These are phyloP conservation scores for Piper betle DNA, from an alignment of 164 flowering plant genomes.

Conservation along the genomic window DNA sequence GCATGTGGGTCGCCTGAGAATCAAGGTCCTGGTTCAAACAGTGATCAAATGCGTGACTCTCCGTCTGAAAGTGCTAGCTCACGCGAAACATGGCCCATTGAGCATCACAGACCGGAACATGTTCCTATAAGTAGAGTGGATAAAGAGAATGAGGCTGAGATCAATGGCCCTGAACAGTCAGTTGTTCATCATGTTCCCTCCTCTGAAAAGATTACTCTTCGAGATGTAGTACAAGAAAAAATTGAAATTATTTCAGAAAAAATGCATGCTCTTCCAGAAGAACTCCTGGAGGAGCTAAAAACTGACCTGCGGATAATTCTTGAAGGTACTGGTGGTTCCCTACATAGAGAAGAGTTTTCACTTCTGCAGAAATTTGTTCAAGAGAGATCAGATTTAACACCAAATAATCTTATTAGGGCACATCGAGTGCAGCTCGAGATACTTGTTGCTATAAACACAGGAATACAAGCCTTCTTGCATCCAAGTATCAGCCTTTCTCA, in stretches of 20 bases:
- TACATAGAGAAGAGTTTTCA: slow-evolving; percentile 67
- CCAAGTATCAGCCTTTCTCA: slow-evolving; percentile 83
- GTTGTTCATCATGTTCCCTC: slow-evolving; percentile 54
- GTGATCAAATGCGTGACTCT: slow-evolving; percentile 63
- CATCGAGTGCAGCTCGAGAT: slow-evolving; percentile 88
- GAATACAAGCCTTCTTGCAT: slow-evolving; percentile 88
- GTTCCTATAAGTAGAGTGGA: slow-evolving; percentile 38
- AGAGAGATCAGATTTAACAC: slow-evolving; percentile 62
- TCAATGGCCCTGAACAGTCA: slow-evolving; percentile 46
- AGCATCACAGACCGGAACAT: slow-evolving; percentile 18
- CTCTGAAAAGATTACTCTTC: slow-evolving; percentile 57
- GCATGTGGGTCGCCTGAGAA: slow-evolving; percentile 4
- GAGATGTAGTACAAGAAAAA: slow-evolving; percentile 64
- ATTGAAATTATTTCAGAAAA: slow-evolving; percentile 57
- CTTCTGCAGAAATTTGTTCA: slow-evolving; percentile 72
- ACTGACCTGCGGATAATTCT: no score
- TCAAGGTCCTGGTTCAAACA: slow-evolving; percentile 19
- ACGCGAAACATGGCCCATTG: slow-evolving; percentile 71
- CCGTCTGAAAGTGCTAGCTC: slow-evolving; percentile 99
- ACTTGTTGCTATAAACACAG: slow-evolving; percentile 81
- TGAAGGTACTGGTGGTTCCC: no score
- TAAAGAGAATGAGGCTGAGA: slow-evolving; percentile 49
- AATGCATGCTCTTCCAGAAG: slow-evolving; percentile 62
- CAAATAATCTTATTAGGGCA: slow-evolving; percentile 47
- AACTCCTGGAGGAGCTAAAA: no score